A percentile compares a stretch with the other conserved stretches of the same genome.
Conservation (phyloP, 2,329 filamentous ascomycete genomes). For the Xylariaceae sp. region DNA sequence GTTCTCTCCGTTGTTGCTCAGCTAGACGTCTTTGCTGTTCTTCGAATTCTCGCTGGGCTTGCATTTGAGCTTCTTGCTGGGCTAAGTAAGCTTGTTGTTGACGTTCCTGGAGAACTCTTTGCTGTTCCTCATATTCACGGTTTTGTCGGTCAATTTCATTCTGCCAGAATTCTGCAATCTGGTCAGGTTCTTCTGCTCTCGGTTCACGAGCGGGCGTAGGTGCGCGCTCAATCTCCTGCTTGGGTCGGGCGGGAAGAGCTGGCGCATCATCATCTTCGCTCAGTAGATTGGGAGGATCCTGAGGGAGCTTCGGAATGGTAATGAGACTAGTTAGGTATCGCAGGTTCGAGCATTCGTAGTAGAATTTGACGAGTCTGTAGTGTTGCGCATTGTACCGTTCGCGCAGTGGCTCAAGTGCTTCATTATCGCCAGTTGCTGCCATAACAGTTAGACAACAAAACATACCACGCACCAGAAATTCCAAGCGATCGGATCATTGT, state of each 20-base stretch:
- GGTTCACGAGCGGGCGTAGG: constrained; percentile 65
- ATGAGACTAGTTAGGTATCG: constrained; percentile 95
- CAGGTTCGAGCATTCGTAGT: constrained; percentile 97
- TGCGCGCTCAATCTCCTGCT: constrained; percentile 62
- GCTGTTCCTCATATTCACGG: constrained; percentile 90
- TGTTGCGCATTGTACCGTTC: constrained; percentile 92
- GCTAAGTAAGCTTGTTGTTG: constrained; percentile 75
- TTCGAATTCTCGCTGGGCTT: constrained; percentile 92
- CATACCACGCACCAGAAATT: not conserved
- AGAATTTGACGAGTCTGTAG: constrained; percentile 93
- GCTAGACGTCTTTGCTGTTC: constrained; percentile 83
- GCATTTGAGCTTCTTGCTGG: constrained; percentile 76
- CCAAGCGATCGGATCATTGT: not conserved
- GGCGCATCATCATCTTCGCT: constrained; percentile 80
- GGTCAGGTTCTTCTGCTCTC: constrained; percentile 76
- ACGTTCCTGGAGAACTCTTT: constrained; percentile 79
- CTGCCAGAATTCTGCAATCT: constrained; percentile 98
- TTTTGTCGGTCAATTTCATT: constrained; percentile 86
- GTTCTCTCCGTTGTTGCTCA: constrained; percentile 85
- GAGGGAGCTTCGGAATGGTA: constrained; percentile 89
- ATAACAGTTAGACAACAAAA: constrained; percentile 20
- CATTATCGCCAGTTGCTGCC: constrained; percentile 82
- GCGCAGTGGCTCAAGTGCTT: constrained; percentile 82
- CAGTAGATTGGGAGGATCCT: constrained; percentile 86
- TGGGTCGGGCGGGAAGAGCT: constrained; percentile 74